Percentiles rank a stretch among this genome's conserved stretches.
These are phyloP conservation scores for Russula sp. DNA, from an alignment of 768 basidiomycete genomes.

Conservation along the genomic window DNA sequence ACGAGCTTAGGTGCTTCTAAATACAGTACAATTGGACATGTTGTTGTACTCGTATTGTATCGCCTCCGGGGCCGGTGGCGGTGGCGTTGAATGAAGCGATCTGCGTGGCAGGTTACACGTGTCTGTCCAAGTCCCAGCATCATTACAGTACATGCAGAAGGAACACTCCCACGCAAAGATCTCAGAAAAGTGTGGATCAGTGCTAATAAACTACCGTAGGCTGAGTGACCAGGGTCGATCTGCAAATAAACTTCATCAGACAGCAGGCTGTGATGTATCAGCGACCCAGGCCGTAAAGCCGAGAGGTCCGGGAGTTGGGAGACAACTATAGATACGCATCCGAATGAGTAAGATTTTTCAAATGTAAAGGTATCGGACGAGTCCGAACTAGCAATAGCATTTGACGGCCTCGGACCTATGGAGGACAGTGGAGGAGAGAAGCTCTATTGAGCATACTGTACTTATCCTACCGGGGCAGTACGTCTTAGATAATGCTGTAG, in stretches of 20 bases:
- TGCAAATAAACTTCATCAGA: neutral
- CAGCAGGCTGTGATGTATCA: neutral
- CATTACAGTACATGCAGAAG: neutral
- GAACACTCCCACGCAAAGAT: neutral
- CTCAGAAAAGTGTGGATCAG: neutral
- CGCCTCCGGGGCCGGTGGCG: neutral
- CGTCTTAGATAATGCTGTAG: neutral
- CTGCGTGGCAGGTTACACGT: neutral
- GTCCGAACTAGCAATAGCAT: neutral
- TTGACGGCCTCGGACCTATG: neutral
- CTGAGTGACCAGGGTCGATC: neutral
- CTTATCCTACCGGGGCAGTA: neutral
- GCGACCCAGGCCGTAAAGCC: neutral
- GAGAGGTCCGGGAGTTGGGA: neutral
- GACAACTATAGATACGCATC: neutral
- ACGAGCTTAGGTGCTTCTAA: too few relatives aligned
- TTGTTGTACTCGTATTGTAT: neutral
- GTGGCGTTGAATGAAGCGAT: neutral
- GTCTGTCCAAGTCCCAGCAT: neutral
- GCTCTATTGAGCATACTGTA: neutral
- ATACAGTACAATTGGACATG: neutral
- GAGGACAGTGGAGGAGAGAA: neutral
- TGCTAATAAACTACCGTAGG: neutral
- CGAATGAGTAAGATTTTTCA: neutral
- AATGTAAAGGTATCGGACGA: neutral